These are phyloP conservation scores for Tetradesmus lagerheimii DNA, from an alignment of 139 green algal species.

Conservation along the genomic window DNA sequence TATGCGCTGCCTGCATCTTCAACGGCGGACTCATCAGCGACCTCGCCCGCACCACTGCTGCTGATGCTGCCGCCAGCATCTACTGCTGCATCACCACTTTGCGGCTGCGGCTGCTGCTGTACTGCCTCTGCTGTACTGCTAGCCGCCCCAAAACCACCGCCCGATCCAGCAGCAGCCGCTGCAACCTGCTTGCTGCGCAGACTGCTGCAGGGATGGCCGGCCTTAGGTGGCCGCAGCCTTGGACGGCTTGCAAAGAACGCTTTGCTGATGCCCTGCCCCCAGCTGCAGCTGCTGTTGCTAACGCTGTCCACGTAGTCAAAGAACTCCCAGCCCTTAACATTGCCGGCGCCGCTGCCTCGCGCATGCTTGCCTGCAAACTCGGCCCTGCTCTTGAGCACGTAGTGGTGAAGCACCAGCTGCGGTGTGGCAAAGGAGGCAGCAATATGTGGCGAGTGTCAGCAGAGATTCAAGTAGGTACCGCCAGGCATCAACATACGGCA, in stretches of 20 bases:
- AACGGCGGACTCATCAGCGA: background rate
- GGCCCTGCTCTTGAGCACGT: conserved; percentile 44
- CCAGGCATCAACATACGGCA: no score
- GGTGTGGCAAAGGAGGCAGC: background rate
- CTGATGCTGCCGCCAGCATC: background rate
- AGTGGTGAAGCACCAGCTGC: conserved; percentile 46
- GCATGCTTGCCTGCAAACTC: conserved; percentile 49
- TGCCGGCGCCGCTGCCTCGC: conserved; percentile 43
- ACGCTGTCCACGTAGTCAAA: conserved; percentile 22
- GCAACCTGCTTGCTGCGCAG: background rate
- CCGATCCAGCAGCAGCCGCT: background rate
- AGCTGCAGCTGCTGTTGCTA: conserved; percentile 18
- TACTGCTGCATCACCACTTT: background rate
- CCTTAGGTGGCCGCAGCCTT: background rate
- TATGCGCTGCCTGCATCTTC: background rate
- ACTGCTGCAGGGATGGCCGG: background rate
- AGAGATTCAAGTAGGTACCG: background rate
- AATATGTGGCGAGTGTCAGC: background rate
- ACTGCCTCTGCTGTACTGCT: background rate
- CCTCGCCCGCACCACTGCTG: background rate
- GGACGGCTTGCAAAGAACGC: conserved; percentile 25
- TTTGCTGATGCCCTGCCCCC: background rate
- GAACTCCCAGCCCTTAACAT: conserved; percentile 37
- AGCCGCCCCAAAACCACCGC: background rate
- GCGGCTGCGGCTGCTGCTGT: background rate